Evolutionary conservation across 75 land plant genomes (phyloP).

Genomic region (Ceratopteris richardii): DNA sequence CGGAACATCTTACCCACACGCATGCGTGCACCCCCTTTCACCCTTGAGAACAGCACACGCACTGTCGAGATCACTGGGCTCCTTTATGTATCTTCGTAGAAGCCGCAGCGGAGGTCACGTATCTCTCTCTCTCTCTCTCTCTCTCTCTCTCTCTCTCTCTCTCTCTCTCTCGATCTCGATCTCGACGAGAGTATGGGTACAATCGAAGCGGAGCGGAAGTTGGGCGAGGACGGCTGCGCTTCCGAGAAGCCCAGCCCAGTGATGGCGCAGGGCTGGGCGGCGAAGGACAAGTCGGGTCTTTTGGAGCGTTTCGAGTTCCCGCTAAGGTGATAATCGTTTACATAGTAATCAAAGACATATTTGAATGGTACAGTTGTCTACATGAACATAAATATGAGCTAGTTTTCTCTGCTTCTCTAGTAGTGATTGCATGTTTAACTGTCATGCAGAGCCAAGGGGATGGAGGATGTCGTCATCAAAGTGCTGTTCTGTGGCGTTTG

Average conservation of each 20-base stretch:
- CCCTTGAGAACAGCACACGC: too few relatives aligned
- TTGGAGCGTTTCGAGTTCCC: constrained; percentile 7
- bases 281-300: constrained; percentile 9
- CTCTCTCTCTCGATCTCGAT: too few relatives aligned
- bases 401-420: neutral
- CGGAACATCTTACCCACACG: too few relatives aligned
- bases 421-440: neutral
- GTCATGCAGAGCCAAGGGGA: constrained; percentile 39
- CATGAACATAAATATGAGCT: too few relatives aligned
- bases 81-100: too few relatives aligned
- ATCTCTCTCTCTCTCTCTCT: too few relatives aligned
- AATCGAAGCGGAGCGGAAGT: neutral
- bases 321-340: constrained; percentile 3
- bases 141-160: too few relatives aligned
- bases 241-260: neutral
- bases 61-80: too few relatives aligned
- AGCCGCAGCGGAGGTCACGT: too few relatives aligned
- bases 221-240: neutral
- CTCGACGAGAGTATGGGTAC: neutral
- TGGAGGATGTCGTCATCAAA: constrained; percentile 56
- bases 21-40: too few relatives aligned
- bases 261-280: constrained; percentile 9
- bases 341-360: neutral
- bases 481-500: constrained; percentile 77
- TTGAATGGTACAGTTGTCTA: neutral